Evolutionary conservation across 495 filamentous ascomycete genomes (phyloP).

Genomic region (Aspergillus funiculosus): DNA sequence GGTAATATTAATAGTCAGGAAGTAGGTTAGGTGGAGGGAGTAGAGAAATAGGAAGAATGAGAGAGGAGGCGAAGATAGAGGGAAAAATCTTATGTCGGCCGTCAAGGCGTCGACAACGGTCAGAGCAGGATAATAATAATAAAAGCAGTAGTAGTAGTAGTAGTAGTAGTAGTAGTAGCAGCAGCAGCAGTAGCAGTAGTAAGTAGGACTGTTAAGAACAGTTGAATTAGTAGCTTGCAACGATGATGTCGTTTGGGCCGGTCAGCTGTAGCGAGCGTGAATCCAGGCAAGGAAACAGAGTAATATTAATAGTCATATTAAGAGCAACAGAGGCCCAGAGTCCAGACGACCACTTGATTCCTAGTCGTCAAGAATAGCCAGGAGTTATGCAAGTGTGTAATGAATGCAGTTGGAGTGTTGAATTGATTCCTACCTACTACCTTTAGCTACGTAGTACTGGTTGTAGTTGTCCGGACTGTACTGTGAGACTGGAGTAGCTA

Average conservation of each 20-base stretch:
- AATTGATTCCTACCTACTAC: neutral
- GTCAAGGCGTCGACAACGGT: conserved; percentile 12
- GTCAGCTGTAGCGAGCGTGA: neutral
- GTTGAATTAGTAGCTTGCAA: neutral
- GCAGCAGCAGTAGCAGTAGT: neutral
- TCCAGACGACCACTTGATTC: conserved; percentile 3
- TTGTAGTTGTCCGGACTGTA: conserved; percentile 10
- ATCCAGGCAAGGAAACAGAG: conserved; percentile 1
- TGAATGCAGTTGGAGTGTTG: neutral
- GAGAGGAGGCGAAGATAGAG: conserved; percentile 3
- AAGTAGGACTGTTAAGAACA: neutral
- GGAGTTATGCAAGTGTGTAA: conserved; percentile 15
- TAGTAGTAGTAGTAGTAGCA: neutral
- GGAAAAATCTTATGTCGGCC: conserved; percentile 5
- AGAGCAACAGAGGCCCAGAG: neutral
- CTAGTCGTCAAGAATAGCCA: conserved; percentile 9
- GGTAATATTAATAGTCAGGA: conserved; percentile 1
- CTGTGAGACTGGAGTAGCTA: no score
- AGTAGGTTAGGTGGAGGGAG: conserved; percentile 4
- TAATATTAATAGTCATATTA: conserved; percentile 15
- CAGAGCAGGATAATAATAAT: conserved; percentile 5
- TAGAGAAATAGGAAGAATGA: neutral
- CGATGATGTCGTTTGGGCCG: conserved; percentile 6
- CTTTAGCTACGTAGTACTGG: neutral
- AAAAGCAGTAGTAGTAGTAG: neutral